Evolutionary conservation across 148 eudicot species (phyloP), one percentile per base, ranked within the genome.

Genomic region (Fagopyrum tataricum): DNA sequence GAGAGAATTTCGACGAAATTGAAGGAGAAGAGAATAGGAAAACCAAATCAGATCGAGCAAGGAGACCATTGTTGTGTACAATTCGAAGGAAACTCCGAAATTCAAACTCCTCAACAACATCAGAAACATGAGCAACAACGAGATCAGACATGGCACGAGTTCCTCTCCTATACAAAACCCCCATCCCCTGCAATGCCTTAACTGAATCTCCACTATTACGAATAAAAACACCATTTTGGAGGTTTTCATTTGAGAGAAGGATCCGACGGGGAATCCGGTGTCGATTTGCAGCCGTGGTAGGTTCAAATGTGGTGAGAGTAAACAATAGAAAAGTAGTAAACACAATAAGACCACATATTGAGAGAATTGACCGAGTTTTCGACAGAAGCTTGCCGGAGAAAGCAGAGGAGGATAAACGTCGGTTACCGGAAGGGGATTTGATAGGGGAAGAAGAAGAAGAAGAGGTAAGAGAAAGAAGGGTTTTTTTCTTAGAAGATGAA

Each of bases 121-220:
- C 89, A 1, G 55, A 3, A 8, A 86, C 85, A 72, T 92, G 95
- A 5, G 80, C 90, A 5, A 92, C 89, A 31, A 88, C 18, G 4
- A 92, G 73, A 31, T 86, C 96, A 47, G 79, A 78, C 92, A 90
- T 88, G 0, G 88, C 73, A 23, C 69, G 81, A 3, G 81, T 85
- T 12, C 97, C 97, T 26, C 85, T 75, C 31, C 86, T 77, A 55
- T 82, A 85, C 73, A 92, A 77, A 8, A 77, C 78, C 0, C 97
- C 97, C 85, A 92, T 75, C 11, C 97, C 87, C 48, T 92, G 96
- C 72, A 92, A 79, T 21, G 97, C 97, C 4, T 75, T 39, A 0
- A 13, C 21, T 18, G 42, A 23, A 3, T 21, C 68, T 10, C 8
- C 10, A 2, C 37, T 10, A 8, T 14, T 31, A 31, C 37, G 43